Percentiles rank a stretch among this genome's conserved stretches.
Conservation (phyloP, 2,329 filamentous ascomycete species). For the Esteya vermicola region DNA sequence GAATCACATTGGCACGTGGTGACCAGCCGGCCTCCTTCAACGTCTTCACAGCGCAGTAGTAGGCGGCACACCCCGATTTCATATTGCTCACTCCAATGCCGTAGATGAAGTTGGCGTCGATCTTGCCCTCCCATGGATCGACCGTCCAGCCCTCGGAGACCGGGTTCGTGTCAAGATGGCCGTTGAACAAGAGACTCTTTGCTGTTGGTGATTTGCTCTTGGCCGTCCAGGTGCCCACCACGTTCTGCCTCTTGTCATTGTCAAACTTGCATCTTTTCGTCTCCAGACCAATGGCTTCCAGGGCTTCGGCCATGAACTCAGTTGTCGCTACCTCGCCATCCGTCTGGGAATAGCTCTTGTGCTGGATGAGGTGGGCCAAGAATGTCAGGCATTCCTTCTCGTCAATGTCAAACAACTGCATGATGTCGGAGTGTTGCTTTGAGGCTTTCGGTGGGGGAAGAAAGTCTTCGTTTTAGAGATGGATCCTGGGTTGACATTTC, state of each 20-base stretch:
- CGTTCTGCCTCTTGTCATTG: slow-evolving; percentile 12
- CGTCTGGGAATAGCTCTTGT: slow-evolving; percentile 16
- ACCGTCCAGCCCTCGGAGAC: slow-evolving; percentile 17
- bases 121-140: slow-evolving; percentile 16
- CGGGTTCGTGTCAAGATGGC: slow-evolving; percentile 16
- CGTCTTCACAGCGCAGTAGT: slow-evolving; percentile 14
- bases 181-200: slow-evolving; percentile 13
- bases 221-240: slow-evolving; percentile 12
- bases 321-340: slow-evolving; percentile 14
- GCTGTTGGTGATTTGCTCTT: slow-evolving; percentile 1
- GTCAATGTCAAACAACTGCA: slow-evolving; percentile 11
- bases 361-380: slow-evolving; percentile 13
- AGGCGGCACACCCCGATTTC: slow-evolving; percentile 17
- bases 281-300: slow-evolving; percentile 13
- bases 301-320: slow-evolving; percentile 11
- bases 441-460: neutral
- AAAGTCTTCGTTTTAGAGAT: too few species aligned
- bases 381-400: slow-evolving; percentile 12
- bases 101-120: slow-evolving; percentile 16
- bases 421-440: neutral
- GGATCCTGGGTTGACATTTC: too few species aligned
- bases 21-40: slow-evolving; percentile 11
- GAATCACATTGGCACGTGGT: slow-evolving; percentile 11
- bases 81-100: slow-evolving; percentile 17
- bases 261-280: slow-evolving; percentile 12